phyloP scores from a whole-genome alignment of 257 asterid genomes.

The Leptodermis oblonga region DNA sequence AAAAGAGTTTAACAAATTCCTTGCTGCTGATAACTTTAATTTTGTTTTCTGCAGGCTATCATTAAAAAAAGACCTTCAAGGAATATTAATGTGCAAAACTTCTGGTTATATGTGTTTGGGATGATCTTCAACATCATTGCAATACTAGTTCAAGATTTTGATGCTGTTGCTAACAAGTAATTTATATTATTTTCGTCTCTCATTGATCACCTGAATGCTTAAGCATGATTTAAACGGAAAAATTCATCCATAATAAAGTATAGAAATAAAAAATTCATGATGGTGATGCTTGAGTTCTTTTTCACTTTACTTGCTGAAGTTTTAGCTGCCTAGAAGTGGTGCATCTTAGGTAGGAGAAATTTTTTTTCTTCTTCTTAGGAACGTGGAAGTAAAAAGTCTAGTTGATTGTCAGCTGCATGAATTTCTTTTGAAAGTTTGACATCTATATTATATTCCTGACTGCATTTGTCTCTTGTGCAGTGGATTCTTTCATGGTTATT shows the following conservation, averaged over 20 bases:
- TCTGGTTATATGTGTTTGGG: slow-evolving; percentile 98
- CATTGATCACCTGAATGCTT: not conserved
- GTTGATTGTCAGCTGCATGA: not conserved
- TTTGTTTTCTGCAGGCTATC: slow-evolving; percentile 64
- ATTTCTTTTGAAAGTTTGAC: not conserved
- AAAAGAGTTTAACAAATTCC: slow-evolving; percentile 3
- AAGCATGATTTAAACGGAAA: not conserved
- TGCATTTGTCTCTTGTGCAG: slow-evolving; percentile 33
- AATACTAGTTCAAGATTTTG: slow-evolving; percentile 84
- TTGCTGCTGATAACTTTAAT: slow-evolving; percentile 19
- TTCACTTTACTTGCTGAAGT: slow-evolving; percentile 1
- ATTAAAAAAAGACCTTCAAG: slow-evolving; percentile 92
- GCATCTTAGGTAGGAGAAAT: not conserved
- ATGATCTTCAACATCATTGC: slow-evolving; percentile 93
- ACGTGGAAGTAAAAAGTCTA: not conserved
- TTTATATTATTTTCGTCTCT: slow-evolving; percentile 10
- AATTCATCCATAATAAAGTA: not conserved
- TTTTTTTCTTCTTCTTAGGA: not conserved
- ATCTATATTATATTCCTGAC: not conserved
- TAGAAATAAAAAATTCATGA: not conserved
- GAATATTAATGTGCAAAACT: slow-evolving; percentile 96
- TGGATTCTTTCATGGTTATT: slow-evolving; percentile 96
- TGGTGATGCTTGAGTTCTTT: not conserved
- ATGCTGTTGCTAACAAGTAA: slow-evolving; percentile 86
- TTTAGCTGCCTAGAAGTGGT: not conserved